Conservation (phyloP, 768 basidiomycete genomes). For the Tricholoma bakamatsutake region DNA sequence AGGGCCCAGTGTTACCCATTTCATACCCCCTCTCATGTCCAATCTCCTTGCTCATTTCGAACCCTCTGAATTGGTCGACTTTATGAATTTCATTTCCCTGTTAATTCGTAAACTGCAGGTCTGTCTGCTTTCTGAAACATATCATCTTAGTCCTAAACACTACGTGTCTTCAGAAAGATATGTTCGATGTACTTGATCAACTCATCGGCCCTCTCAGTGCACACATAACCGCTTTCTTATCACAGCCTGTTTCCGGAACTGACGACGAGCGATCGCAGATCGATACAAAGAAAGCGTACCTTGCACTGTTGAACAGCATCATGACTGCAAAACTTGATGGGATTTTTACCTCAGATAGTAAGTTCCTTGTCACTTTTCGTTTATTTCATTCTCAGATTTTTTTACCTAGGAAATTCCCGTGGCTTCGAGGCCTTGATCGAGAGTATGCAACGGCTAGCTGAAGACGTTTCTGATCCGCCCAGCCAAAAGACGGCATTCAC, state of each 20-base stretch:
- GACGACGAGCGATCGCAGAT: conserved; percentile 77
- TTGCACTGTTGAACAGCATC: conserved; percentile 73
- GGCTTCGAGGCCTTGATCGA: conserved; percentile 75
- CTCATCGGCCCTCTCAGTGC: conserved; percentile 81
- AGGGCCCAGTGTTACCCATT: conserved; percentile 78
- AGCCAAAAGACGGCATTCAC: conserved; percentile 77
- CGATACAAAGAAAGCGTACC: conserved; percentile 86
- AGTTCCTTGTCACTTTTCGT: conserved; percentile 18
- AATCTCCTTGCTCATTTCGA: conserved; percentile 91
- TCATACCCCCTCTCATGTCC: conserved; percentile 84
- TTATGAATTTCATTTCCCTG: conserved; percentile 91
- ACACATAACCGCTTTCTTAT: conserved; percentile 74
- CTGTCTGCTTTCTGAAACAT: not conserved
- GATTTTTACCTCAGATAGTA: conserved; percentile 86
- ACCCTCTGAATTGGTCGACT: conserved; percentile 88
- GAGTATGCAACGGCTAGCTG: conserved; percentile 64
- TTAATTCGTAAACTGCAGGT: conserved; percentile 91
- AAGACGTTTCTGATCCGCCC: conserved; percentile 67
- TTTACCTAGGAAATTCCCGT: conserved; percentile 32
- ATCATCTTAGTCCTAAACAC: not conserved
- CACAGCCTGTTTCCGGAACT: conserved; percentile 79
- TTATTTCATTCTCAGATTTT: not conserved
- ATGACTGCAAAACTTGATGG: conserved; percentile 76
- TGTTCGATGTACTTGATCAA: conserved; percentile 86
- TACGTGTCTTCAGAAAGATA: conserved; percentile 53